Evolutionary conservation across 257 asterid genomes (phyloP).

Genomic region (Rehmannia glutinosa): DNA sequence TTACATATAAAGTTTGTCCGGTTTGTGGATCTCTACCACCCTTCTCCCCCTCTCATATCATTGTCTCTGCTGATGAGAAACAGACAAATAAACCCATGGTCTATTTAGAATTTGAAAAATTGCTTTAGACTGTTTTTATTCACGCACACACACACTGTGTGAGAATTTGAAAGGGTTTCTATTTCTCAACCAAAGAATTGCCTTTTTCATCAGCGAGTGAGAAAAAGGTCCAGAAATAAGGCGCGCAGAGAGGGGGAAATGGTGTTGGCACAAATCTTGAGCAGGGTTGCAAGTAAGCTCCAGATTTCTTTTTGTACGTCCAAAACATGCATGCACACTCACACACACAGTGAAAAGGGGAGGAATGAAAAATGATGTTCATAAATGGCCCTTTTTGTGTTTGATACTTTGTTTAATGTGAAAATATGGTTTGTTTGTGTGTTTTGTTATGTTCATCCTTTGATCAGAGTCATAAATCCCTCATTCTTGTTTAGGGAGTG

Average conservation of each 20-base stretch:
- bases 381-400: background rate
- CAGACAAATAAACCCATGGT: background rate
- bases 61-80: background rate
- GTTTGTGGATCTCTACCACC: background rate
- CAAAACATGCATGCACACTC: slow-evolving; percentile 25
- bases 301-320: background rate
- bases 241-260: background rate
- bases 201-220: background rate
- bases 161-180: background rate
- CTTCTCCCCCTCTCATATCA: background rate
- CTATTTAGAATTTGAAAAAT: background rate
- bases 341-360: background rate
- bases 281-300: slow-evolving; percentile 31
- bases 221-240: background rate
- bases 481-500: too few relatives aligned
- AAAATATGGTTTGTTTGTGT: background rate
- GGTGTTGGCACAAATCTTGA: slow-evolving; percentile 19
- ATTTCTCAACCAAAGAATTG: too few relatives aligned
- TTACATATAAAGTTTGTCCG: too few relatives aligned
- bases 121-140: slow-evolving; percentile 10
- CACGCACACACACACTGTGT: slow-evolving; percentile 3
- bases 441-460: background rate
- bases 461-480: background rate
- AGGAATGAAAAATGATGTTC: background rate
- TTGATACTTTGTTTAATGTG: background rate